phyloP scores from a whole-genome alignment of 139 green algal species.

The Coelastrella sp. region DNA sequence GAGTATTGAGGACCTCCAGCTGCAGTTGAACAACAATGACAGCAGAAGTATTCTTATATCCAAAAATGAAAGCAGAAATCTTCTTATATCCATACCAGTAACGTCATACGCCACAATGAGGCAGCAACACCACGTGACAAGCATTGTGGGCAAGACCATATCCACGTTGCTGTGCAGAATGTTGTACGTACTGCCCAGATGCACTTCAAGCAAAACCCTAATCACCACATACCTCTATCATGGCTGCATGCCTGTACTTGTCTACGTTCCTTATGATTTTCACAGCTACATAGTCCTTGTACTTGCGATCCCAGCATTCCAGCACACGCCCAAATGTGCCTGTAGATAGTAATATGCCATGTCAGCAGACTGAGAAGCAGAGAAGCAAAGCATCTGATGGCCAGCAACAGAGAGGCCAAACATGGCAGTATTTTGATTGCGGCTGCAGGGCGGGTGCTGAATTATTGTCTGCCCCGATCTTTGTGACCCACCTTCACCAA shows the following conservation, averaged over 20 bases:
- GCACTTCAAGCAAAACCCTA: too few relatives aligned
- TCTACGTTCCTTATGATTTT: slow-evolving; percentile 98
- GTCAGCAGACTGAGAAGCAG: neutral
- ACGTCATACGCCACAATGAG: too few relatives aligned
- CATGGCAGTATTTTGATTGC: neutral
- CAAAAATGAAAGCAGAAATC: neutral
- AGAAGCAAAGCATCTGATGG: neutral
- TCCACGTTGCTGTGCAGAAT: too few relatives aligned
- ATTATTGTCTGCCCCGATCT: too few relatives aligned
- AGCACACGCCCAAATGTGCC: slow-evolving; percentile 80
- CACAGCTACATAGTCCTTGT: slow-evolving; percentile 87
- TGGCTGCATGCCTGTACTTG: slow-evolving; percentile 98
- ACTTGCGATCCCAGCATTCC: slow-evolving; percentile 97
- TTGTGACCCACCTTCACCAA: slow-evolving; percentile 86
- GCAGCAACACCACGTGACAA: too few relatives aligned
- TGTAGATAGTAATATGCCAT: slow-evolving; percentile 15
- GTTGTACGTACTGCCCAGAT: too few relatives aligned
- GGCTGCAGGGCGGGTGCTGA: too few relatives aligned
- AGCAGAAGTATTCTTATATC: neutral
- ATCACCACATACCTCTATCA: slow-evolving; percentile 89
- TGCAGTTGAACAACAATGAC: slow-evolving; percentile 53
- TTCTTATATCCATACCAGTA: too few relatives aligned
- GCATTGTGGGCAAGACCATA: too few relatives aligned
- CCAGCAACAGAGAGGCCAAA: neutral
- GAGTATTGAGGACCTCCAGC: slow-evolving; percentile 90